Evolutionary conservation across 805 yeast species (phyloP).

Genomic region (Kluyveromyces wickerhamii): DNA sequence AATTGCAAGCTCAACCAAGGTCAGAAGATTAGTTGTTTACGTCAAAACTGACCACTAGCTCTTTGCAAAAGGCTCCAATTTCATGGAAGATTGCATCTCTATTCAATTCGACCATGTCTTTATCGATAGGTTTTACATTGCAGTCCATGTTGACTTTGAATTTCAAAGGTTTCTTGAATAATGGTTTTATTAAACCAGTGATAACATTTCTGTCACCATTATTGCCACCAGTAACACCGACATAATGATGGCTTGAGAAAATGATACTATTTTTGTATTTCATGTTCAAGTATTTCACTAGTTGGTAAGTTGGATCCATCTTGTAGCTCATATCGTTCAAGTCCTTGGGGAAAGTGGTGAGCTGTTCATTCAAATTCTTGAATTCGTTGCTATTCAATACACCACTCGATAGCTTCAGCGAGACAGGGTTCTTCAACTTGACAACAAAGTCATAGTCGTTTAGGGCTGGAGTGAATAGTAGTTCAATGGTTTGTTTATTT

Average conservation of each 20-base stretch:
- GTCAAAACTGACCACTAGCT: conserved; percentile 41
- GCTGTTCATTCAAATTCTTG: conserved; percentile 44
- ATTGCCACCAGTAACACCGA: conserved; percentile 45
- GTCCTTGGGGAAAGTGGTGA: conserved; percentile 29
- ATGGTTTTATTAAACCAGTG: conserved; percentile 76
- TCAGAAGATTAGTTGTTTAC: conserved; percentile 17
- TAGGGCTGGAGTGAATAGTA: conserved; percentile 72
- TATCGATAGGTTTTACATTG: conserved; percentile 54
- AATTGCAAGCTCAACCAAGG: too few relatives aligned
- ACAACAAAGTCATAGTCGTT: conserved; percentile 80
- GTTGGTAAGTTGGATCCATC: conserved; percentile 55
- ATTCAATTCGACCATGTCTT: conserved; percentile 51
- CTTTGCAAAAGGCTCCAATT: conserved; percentile 62
- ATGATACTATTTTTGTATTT: conserved; percentile 62
- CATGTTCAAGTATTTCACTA: conserved; percentile 50
- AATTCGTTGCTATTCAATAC: conserved; percentile 44
- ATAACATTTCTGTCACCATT: conserved; percentile 54
- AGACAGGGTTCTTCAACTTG: conserved; percentile 40
- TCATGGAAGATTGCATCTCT: conserved; percentile 68
- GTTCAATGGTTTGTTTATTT: conserved; percentile 36
- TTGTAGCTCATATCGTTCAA: conserved; percentile 35
- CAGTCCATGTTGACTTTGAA: conserved; percentile 76
- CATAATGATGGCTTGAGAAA: conserved; percentile 53
- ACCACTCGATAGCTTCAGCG: conserved; percentile 45
- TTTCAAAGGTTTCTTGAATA: conserved; percentile 47